Evolutionary conservation across 306 rosid species (phyloP), one percentile per base, ranked within the genome.

Genomic region (Morella rubra): DNA sequence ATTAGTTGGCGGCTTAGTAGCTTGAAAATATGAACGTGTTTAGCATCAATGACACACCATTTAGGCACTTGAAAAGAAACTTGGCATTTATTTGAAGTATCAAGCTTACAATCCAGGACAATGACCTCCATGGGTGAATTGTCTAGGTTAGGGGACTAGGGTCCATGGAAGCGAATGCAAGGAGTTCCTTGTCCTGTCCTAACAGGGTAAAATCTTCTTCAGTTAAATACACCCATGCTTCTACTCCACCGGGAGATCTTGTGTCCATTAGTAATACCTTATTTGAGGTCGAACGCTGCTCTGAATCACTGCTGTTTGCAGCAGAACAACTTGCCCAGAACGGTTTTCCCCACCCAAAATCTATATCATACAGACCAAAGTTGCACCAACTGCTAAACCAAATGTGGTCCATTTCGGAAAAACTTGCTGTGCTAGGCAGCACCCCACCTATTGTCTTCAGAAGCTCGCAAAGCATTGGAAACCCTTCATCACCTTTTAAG

Each of bases 361-460:
- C 85, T 24, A 42, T 73, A 9, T 77, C 78, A 13, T 84, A 81
- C 37, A 72, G 65, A 22, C 85, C 85, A 22, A 77, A 44, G 32
- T 71, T 74, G 8, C 87, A 77, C 89, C 86, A 85, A 68, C 91
- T 87, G 58, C 83, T 82, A n/a, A 84, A 84, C 52, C 81, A 82
- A 15, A 77, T 41, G 56, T 75, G 45, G 50, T 79, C 77, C 37
- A 55, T 44, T 22, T 50, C 77, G 37, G 37, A 32, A 32, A 32
- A 19, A 51, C 79, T n/a, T 59, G 49, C 8, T 65, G 47, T 0
- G 45, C 56, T 76, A 47, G 45, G 37, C 3, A 32, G 3, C 37
- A 32, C 37, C 37, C 22, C 56, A 62, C 6, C 55, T 68, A 27
- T 69, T 76, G 22, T 59, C 85, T n/a, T 56, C 0, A 83, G 60